phyloP scores from a whole-genome alignment of 1,284 basidiomycete genomes.

The Ganoderma multipileum region DNA sequence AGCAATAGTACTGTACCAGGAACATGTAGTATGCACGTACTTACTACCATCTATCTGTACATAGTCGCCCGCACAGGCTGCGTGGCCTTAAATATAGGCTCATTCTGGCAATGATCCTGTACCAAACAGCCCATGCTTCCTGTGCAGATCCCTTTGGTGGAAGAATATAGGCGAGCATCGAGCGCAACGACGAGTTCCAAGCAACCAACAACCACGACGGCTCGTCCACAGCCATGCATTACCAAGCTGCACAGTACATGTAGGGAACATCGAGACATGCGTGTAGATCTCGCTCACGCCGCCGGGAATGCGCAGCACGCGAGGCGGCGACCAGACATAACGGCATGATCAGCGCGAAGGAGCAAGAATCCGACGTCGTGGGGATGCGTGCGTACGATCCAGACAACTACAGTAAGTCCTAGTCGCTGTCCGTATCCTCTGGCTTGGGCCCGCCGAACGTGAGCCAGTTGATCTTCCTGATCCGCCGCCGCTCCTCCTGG shows the following conservation, averaged over 20 bases:
- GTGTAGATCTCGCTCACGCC: background rate
- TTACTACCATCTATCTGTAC: conserved; percentile 8
- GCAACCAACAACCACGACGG: background rate
- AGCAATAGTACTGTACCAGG: conserved; percentile 2
- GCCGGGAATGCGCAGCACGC: background rate
- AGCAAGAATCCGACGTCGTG: background rate
- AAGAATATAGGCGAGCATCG: background rate
- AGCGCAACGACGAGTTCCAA: background rate
- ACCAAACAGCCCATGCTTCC: background rate
- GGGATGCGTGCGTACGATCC: background rate
- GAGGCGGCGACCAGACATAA: background rate
- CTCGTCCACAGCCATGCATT: conserved; percentile 1
- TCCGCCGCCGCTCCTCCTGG: conserved; percentile 81
- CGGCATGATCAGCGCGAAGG: background rate
- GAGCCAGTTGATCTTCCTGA: conserved; percentile 87
- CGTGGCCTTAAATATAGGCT: conserved; percentile 10
- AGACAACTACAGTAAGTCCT: conserved; percentile 27
- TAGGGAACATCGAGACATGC: conserved; percentile 1
- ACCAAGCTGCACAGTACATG: background rate
- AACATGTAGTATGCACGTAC: conserved; percentile 6
- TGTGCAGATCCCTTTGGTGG: conserved; percentile 15
- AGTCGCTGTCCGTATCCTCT: conserved; percentile 72
- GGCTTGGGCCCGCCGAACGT: conserved; percentile 81
- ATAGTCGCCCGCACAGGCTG: conserved; percentile 15
- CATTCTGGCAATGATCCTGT: conserved; percentile 21